Conservation (phyloP, 2,329 filamentous ascomycete genomes). For the Orbilia blumenaviensis region DNA sequence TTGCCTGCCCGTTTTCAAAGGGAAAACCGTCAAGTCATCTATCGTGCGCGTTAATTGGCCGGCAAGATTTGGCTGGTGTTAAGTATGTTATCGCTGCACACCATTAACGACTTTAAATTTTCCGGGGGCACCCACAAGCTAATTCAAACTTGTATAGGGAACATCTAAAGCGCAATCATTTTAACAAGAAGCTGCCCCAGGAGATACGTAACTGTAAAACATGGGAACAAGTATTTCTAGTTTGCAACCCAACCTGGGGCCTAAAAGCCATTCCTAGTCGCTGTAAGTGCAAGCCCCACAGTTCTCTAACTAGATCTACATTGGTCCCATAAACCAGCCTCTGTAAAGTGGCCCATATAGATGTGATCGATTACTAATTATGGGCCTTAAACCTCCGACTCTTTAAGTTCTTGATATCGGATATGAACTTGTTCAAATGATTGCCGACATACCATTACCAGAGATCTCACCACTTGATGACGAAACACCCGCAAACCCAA, state of each 20-base stretch:
- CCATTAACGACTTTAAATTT: neutral
- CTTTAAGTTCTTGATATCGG: neutral
- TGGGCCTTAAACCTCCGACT: no score
- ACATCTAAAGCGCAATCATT: constrained; percentile 35
- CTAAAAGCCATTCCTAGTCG: neutral
- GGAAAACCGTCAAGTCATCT: neutral
- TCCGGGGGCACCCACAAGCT: no score
- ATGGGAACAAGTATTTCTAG: neutral
- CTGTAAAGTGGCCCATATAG: no score
- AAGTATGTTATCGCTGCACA: constrained; percentile 39
- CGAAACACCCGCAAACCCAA: neutral
- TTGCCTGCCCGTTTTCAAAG: constrained; percentile 28
- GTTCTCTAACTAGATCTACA: no score
- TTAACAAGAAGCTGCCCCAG: neutral
- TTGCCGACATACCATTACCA: neutral
- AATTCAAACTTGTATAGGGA: constrained; percentile 11
- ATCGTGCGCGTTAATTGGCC: neutral
- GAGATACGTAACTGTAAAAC: constrained; percentile 1
- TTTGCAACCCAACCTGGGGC: constrained; percentile 10
- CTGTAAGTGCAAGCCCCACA: neutral
- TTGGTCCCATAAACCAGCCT: no score
- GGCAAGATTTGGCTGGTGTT: constrained; percentile 21
- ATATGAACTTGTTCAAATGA: neutral
- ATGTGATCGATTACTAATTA: no score
- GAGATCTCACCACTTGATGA: neutral